Base-by-base conservation (phyloP, 305 asterid genomes). In the Euphrasia arctica region DNA sequence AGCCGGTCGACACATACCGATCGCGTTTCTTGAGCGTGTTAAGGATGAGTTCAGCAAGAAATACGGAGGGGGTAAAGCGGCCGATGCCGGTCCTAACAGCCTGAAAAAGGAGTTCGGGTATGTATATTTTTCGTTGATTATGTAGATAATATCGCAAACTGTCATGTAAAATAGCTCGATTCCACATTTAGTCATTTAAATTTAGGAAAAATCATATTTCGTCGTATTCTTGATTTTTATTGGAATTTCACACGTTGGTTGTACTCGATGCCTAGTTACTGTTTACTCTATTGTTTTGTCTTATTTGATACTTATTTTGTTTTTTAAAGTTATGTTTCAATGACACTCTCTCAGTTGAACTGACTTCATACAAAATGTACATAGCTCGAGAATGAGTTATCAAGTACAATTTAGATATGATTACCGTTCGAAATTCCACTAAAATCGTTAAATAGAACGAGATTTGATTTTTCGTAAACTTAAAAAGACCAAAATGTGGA, bases 31-130 rank as follows among this genome's bases (percentile, higher is more conserved):
- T 43, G 93, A 87, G 59, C 82, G 88, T 13, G 66, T 87, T 36
- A 87, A 85, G 78, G 92, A 85, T 10, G 93, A 88, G 31, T 85
- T 88, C 39, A 75, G 31, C 65, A 80, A 77, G 62, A 83, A 68
- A 81, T 83, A 85, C 59, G 85, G 80, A 28, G 86, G 82, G 39
- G 95, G 91, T 10, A 85, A 79, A 78, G 92, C 88, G 55, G 66
- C 81, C 7, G 78, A 77, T 45, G 81, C 90, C 0, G 71, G 68
- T 47, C 75, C 90, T 62, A 82, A 87, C 61, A 64, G 88, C 79
- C 75, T 87, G 34, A 85, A 82, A 65, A 87, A 63, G 73, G 95
- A 84, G 43, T 85, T 71, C 55, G 95, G 92, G 95, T 18, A 18
- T 1, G 22, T 83, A 79, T 31, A 15, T 50, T 29, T 58, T 32